phyloP scores from a whole-genome alignment of 345 rosid species.

The Eucalyptus curtisii region DNA sequence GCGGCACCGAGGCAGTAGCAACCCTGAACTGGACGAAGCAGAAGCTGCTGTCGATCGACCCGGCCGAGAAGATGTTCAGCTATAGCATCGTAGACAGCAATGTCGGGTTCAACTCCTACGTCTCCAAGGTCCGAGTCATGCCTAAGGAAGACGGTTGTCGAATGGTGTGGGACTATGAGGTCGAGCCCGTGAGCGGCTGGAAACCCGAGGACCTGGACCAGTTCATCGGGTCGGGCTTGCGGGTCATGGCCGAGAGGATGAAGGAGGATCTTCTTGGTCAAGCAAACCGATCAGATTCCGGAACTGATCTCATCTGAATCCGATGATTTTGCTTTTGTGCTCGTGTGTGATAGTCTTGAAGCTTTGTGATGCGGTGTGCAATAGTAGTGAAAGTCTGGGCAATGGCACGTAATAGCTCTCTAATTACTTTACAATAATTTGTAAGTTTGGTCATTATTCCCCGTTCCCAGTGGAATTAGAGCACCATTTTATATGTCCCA shows the following conservation, averaged over 20 bases:
- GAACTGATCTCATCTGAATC: not conserved
- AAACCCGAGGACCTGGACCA: slow-evolving; percentile 17
- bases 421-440: not conserved
- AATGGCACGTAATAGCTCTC: not conserved
- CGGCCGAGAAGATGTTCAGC: slow-evolving; percentile 1
- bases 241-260: slow-evolving; percentile 33
- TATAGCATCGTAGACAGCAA: slow-evolving; percentile 26
- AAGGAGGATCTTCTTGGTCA: slow-evolving; percentile 7
- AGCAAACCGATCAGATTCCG: not conserved
- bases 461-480: not conserved
- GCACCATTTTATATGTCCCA: not conserved
- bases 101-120: slow-evolving; percentile 21
- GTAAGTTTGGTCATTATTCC: not conserved
- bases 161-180: slow-evolving; percentile 32
- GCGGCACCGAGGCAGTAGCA: not conserved
- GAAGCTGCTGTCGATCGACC: slow-evolving; percentile 23
- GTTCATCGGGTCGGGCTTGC: slow-evolving; percentile 17
- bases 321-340: not conserved
- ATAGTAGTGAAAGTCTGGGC: not conserved
- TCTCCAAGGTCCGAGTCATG: slow-evolving; percentile 13
- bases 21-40: slow-evolving; percentile 30
- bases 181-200: slow-evolving; percentile 28
- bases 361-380: not conserved
- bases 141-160: slow-evolving; percentile 7
- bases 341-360: not conserved